Conservation (phyloP, 192 early-diverging fungal species). For the Gamsiella multidivaricata region DNA sequence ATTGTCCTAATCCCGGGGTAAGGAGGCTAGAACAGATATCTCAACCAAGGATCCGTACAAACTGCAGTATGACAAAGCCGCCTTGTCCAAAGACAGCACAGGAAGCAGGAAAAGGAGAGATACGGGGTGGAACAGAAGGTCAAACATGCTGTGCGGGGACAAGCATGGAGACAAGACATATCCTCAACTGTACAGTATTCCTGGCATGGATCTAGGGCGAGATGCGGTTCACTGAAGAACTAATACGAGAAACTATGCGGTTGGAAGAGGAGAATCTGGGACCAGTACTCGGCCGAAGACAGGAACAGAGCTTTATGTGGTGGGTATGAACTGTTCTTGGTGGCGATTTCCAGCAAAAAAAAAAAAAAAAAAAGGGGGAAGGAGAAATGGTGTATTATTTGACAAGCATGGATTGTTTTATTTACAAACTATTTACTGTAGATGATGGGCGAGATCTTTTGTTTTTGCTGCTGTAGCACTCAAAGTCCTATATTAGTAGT, state of each 20-base stretch:
- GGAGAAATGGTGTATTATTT: no score
- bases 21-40: not conserved
- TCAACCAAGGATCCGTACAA: slow-evolving; percentile 1
- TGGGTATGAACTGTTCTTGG: slow-evolving; percentile 38
- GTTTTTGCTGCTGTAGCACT: no score
- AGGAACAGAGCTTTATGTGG: slow-evolving; percentile 40
- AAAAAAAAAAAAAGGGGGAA: slow-evolving; percentile 3
- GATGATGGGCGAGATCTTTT: no score
- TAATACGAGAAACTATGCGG: slow-evolving; percentile 19
- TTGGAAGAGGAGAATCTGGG: slow-evolving; percentile 38
- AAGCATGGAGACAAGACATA: slow-evolving; percentile 52
- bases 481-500: no score
- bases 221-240: slow-evolving; percentile 15
- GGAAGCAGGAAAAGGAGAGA: no score
- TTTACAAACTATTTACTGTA: slow-evolving; percentile 1
- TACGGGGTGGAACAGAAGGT: slow-evolving; percentile 18
- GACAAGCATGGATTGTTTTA: not conserved
- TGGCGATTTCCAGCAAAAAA: not conserved
- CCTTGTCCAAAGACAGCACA: not conserved
- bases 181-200: no score
- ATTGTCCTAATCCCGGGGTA: slow-evolving; percentile 42
- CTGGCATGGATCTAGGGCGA: slow-evolving; percentile 47
- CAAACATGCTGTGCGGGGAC: slow-evolving; percentile 44
- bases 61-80: not conserved
- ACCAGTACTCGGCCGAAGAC: slow-evolving; percentile 31